A percentile compares a stretch with the other conserved stretches of the same genome.
phyloP scores from a whole-genome alignment of 2,329 filamentous ascomycete genomes.

The Lasiodiplodia theobromae region DNA sequence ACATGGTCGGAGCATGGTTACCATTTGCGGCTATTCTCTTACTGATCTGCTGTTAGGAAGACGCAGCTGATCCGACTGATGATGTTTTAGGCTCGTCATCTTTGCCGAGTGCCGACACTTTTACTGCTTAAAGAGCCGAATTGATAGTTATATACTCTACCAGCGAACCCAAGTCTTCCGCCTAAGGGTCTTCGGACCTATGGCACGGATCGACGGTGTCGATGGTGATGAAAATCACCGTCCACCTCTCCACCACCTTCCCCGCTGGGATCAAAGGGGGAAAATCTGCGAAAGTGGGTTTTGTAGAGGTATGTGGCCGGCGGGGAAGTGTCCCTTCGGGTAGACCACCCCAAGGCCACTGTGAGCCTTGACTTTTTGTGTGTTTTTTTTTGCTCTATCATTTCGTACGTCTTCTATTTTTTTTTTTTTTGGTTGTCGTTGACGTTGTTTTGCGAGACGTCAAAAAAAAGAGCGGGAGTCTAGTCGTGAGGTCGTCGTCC shows the following conservation, averaged over 20 bases:
- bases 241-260: background rate
- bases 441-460: too few relatives aligned
- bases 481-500: background rate
- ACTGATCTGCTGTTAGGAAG: background rate
- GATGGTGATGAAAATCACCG: background rate
- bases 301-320: background rate
- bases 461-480: background rate
- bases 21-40: background rate
- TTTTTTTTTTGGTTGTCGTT: too few relatives aligned
- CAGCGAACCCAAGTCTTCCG: background rate
- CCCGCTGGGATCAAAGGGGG: background rate
- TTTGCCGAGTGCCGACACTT: background rate
- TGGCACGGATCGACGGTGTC: background rate
- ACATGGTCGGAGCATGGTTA: background rate
- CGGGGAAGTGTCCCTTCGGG: too few relatives aligned
- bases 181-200: background rate
- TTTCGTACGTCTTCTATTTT: too few relatives aligned
- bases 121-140: background rate
- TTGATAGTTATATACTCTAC: background rate
- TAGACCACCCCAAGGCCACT: too few relatives aligned
- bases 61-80: background rate
- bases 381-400: too few relatives aligned
- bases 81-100: background rate
- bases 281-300: background rate
- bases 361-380: too few relatives aligned